Conservation (phyloP, 306 rosid genomes). For the Dryas octopetala region DNA sequence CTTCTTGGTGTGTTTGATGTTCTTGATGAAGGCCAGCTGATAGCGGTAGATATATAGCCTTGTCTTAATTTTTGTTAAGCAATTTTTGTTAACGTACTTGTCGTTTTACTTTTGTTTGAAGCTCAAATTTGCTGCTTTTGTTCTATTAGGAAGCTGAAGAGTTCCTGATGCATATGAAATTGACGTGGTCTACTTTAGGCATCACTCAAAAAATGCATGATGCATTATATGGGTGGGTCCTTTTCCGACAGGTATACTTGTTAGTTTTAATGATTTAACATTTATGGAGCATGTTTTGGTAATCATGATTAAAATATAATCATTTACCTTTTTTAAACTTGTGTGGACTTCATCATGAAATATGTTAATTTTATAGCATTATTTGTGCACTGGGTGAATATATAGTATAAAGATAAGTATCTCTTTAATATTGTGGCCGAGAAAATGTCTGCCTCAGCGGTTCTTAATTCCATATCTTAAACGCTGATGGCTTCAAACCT, state of each 20-base stretch:
- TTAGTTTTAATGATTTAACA: conserved; percentile 1
- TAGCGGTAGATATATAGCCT: conserved; percentile 30
- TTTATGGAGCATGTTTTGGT: neutral
- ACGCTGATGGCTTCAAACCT: neutral
- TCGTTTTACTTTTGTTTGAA: conserved; percentile 14
- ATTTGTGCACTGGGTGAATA: neutral
- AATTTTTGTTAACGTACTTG: conserved; percentile 2
- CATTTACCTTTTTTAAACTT: neutral
- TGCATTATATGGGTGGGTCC: conserved; percentile 50
- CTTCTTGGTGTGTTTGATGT: conserved; percentile 47
- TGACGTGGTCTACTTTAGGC: conserved; percentile 54
- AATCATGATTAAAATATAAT: conserved; percentile 10
- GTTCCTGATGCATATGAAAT: conserved; percentile 35
- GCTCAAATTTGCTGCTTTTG: conserved; percentile 9
- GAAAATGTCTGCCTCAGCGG: neutral
- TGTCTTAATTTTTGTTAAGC: conserved; percentile 9
- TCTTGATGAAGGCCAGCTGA: conserved; percentile 52
- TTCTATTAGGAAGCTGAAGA: conserved; percentile 48
- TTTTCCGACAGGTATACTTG: conserved; percentile 51
- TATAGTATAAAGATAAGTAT: neutral
- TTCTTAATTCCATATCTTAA: neutral
- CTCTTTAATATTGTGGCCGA: neutral
- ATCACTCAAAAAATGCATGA: conserved; percentile 50
- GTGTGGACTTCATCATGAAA: neutral
- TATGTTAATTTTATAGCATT: neutral